These are phyloP conservation scores for Talaromyces ruber DNA, from an alignment of 495 filamentous ascomycete genomes.

Conservation along the genomic window DNA sequence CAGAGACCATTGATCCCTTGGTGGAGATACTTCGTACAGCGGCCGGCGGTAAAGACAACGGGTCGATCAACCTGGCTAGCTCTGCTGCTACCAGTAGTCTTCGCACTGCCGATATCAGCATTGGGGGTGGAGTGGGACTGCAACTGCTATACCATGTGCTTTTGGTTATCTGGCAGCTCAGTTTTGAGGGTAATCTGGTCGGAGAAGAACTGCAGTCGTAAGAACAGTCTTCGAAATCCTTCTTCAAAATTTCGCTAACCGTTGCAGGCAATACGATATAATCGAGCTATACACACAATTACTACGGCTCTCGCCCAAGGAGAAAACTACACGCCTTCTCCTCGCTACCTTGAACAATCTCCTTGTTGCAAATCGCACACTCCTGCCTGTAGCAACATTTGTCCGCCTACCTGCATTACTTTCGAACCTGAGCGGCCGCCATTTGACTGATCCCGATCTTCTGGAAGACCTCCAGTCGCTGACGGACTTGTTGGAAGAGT, in stretches of 20 bases:
- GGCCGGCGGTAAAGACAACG: conserved; percentile 59
- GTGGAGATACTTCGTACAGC: conserved; percentile 76
- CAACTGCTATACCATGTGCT: conserved; percentile 94
- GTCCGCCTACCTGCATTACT: conserved; percentile 76
- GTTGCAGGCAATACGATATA: conserved; percentile 76
- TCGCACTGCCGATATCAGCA: conserved; percentile 49
- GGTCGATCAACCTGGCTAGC: conserved; percentile 55
- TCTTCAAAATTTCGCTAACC: conserved; percentile 10
- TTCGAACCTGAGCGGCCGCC: conserved; percentile 70
- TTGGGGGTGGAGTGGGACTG: conserved; percentile 77
- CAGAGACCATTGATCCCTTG: conserved; percentile 74
- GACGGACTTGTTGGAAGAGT: conserved; percentile 76
- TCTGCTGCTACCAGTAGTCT: conserved; percentile 55
- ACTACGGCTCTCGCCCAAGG: conserved; percentile 86
- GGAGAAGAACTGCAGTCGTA: conserved; percentile 85
- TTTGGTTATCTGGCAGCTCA: conserved; percentile 89
- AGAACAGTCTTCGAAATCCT: conserved; percentile 6
- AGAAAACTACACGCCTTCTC: conserved; percentile 91
- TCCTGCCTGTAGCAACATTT: conserved; percentile 75
- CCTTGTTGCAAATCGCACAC: conserved; percentile 60
- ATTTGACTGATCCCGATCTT: conserved; percentile 82
- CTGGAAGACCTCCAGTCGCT: conserved; percentile 74
- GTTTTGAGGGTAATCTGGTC: conserved; percentile 77
- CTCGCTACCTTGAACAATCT: conserved; percentile 86
- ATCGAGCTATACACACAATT: conserved; percentile 85